Base-by-base conservation (phyloP, 768 basidiomycete genomes). In the Lentinula edodes region DNA sequence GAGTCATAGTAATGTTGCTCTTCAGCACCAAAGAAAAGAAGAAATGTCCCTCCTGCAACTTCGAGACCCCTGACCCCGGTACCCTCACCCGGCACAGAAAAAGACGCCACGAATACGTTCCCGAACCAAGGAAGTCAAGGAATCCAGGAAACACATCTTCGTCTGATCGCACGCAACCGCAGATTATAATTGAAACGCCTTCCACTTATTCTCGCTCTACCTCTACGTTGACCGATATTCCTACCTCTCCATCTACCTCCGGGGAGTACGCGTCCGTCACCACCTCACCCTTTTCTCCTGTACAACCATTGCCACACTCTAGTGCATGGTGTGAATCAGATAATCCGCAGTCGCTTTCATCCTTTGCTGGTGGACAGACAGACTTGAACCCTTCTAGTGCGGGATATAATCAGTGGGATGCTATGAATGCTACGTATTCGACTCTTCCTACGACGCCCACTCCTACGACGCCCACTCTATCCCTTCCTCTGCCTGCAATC, bases 51-150 rank as follows among this genome's bases (percentile, higher is more conserved):
- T 18, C 53, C 5, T 54, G 53, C 20, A n/a, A 54, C 18, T 54
- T 54, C 20, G 53, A 36, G 12, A 54, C 53, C 10, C 34, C 20
- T 18, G 53, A 54, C n/a, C 53, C 53, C 5, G 53, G 53, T 20
- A 39, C 53, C 1, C 53, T 54, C 10, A 54, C 53, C 35, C 34
- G 53, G 5, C 53, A 54, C 38, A 54, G 53, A 20, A 54, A 54
- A 39, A 36, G 53, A 41, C 53, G 36, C 15, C 53, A 54, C 38
- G 53, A 41, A 54, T 54, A 54, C 53, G 53, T 54, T 9, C 53
- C 53, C 8, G 35, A 54, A 20, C 35, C 16, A 10, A 38, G 53
- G 5, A 54, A 41, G 36, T 36, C 36, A 9, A 36, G 53, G 6
- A 54, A 34, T 54, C 53, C 53, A 36, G 53, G 53, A n/a, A 54